Conservation (phyloP, 768 basidiomycete species). For the Omphalotus guepiniiformis region DNA sequence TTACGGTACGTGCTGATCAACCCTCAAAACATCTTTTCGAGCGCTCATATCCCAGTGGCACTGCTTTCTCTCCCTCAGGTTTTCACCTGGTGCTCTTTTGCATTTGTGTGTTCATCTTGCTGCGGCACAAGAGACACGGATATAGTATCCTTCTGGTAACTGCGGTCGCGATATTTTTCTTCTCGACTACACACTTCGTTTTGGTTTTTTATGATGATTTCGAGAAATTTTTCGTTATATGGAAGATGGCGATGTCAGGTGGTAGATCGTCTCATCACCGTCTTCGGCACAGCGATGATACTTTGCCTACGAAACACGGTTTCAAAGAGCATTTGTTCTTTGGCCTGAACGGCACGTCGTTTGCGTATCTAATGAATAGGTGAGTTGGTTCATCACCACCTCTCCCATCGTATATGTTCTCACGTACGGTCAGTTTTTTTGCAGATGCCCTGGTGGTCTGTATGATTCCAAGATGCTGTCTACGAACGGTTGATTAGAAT, state of each 20-base stretch:
- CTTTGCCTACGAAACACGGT: constrained; percentile 47
- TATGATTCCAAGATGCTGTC: too few relatives aligned
- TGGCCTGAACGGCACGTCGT: constrained; percentile 73
- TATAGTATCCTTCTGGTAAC: not conserved
- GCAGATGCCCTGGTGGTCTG: constrained; percentile 1
- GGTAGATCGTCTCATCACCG: too few relatives aligned
- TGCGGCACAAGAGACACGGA: not conserved
- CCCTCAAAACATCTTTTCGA: too few relatives aligned
- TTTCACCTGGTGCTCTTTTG: not conserved
- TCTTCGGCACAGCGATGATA: too few relatives aligned
- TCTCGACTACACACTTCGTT: not conserved
- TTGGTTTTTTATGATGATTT: not conserved
- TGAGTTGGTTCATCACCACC: constrained; percentile 69
- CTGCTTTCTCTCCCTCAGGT: not conserved
- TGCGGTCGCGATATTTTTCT: not conserved
- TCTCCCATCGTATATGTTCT: constrained; percentile 37
- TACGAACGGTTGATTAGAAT: not conserved
- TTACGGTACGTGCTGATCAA: not conserved
- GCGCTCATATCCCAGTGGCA: too few relatives aligned
- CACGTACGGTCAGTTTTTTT: not conserved
- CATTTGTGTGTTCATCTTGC: not conserved
- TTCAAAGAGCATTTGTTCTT: constrained; percentile 66
- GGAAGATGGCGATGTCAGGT: not conserved
- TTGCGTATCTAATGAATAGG: constrained; percentile 60
- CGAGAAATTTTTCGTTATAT: not conserved